Evolutionary conservation across 139 green algal genomes (phyloP).

Genomic region (Picochlorum sp.): DNA sequence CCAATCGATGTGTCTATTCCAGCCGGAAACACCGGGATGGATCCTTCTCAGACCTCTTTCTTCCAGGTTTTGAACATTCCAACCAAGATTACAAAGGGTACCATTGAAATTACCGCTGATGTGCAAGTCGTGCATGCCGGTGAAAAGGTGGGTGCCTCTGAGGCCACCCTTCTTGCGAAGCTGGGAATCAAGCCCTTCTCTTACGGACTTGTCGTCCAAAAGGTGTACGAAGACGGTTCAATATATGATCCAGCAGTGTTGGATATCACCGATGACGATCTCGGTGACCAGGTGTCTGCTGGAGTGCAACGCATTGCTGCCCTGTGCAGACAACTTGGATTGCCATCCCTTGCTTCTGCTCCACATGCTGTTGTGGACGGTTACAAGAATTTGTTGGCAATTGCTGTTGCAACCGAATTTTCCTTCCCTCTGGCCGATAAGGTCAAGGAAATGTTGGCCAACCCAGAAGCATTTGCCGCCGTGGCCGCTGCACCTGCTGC

Average conservation of each 20-base stretch:
- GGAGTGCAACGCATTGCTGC: conserved; percentile 80
- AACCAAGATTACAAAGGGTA: conserved; percentile 99
- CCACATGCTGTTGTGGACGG: conserved; percentile 92
- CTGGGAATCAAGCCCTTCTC: conserved; percentile 97
- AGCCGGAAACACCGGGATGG: conserved; percentile 87
- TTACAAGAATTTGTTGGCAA: conserved; percentile 98
- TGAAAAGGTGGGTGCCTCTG: conserved; percentile 85
- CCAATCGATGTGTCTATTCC: conserved; percentile 82
- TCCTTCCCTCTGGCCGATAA: conserved; percentile 86
- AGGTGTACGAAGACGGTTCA: conserved; percentile 81
- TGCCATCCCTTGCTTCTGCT: conserved; percentile 81
- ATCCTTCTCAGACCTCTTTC: conserved; percentile 98
- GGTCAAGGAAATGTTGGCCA: conserved; percentile 86
- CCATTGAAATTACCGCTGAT: conserved; percentile 88
- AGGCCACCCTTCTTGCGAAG: conserved; percentile 97
- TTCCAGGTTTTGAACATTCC: conserved; percentile 99
- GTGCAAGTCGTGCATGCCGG: conserved; percentile 77
- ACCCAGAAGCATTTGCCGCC: conserved; percentile 65
- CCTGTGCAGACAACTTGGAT: conserved; percentile 67
- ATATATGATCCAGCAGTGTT: conserved; percentile 81
- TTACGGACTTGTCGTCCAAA: conserved; percentile 77
- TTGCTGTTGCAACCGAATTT: conserved; percentile 86
- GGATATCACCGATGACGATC: conserved; percentile 90
- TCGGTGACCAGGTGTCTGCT: conserved; percentile 45
- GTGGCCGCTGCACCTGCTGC: conserved; percentile 37